These are phyloP conservation scores for Tetraselmis chui DNA, from an alignment of 139 green algal genomes.

Conservation along the genomic window DNA sequence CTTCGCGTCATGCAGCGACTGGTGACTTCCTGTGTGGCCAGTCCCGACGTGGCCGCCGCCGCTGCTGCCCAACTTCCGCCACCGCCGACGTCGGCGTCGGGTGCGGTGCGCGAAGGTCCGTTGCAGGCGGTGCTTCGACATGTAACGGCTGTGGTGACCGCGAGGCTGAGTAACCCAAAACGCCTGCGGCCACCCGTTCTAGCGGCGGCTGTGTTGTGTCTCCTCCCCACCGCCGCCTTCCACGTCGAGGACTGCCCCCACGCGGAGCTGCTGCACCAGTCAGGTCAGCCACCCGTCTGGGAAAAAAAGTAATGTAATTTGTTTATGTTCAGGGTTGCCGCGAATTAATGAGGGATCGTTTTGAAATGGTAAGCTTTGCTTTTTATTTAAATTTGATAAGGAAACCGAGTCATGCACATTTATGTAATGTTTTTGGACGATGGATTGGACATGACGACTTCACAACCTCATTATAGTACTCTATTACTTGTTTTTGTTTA, in stretches of 20 bases:
- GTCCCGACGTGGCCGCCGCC: background rate
- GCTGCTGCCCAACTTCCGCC: background rate
- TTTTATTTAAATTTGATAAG: no score
- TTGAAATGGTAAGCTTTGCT: no score
- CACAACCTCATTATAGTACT: no score
- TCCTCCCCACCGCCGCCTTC: background rate
- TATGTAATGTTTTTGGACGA: no score
- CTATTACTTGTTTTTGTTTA: no score
- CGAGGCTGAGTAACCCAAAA: background rate
- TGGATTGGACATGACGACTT: no score
- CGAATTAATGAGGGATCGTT: no score
- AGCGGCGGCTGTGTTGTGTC: background rate
- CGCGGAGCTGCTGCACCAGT: background rate
- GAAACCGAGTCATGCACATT: no score
- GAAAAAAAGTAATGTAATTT: no score
- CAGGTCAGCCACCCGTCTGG: background rate
- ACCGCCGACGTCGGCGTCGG: no score
- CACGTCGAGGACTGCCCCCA: background rate
- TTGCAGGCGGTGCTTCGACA: background rate
- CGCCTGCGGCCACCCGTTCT: background rate
- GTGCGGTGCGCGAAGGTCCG: background rate
- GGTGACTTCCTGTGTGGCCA: background rate
- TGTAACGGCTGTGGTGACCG: background rate
- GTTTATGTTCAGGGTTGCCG: no score
- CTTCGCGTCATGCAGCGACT: background rate